Evolutionary conservation across 441 rosid genomes (phyloP).

Genomic region (Syzygium malaccense): DNA sequence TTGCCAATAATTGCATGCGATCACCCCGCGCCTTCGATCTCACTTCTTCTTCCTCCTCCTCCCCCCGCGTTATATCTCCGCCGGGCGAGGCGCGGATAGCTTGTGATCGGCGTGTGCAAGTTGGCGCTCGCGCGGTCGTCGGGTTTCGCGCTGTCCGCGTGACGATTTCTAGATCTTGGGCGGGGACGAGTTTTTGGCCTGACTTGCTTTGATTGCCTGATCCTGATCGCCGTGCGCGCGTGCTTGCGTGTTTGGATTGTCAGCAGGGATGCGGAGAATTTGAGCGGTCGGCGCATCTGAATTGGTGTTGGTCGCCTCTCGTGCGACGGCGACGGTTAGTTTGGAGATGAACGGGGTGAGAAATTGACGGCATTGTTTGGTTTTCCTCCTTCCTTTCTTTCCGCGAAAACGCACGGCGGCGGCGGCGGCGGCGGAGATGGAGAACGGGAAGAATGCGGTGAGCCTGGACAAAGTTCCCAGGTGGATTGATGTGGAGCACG

Average conservation of each 20-base stretch:
- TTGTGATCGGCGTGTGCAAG: background rate
- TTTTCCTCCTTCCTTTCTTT: background rate
- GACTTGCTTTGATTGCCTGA: background rate
- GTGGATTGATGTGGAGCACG: constrained; percentile 85
- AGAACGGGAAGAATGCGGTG: constrained; percentile 63
- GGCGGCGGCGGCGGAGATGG: constrained; percentile 33
- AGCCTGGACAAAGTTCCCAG: constrained; percentile 90
- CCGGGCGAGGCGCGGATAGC: background rate
- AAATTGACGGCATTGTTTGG: background rate
- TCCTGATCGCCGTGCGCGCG: background rate
- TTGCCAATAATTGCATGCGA: background rate
- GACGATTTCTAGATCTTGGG: background rate
- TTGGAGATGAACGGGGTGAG: background rate
- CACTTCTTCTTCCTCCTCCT: no score
- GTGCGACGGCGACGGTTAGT: background rate
- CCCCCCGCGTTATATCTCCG: background rate
- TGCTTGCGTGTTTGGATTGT: background rate
- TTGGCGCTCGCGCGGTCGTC: background rate
- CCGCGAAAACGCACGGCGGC: background rate
- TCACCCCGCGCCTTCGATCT: background rate
- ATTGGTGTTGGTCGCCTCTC: background rate
- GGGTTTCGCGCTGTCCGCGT: background rate
- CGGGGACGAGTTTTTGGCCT: no score
- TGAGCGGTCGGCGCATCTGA: background rate
- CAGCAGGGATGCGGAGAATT: background rate